A percentile compares a stretch with the other conserved stretches of the same genome.
Conservation (phyloP, 768 basidiomycete species). For the Panellus pusillus region DNA sequence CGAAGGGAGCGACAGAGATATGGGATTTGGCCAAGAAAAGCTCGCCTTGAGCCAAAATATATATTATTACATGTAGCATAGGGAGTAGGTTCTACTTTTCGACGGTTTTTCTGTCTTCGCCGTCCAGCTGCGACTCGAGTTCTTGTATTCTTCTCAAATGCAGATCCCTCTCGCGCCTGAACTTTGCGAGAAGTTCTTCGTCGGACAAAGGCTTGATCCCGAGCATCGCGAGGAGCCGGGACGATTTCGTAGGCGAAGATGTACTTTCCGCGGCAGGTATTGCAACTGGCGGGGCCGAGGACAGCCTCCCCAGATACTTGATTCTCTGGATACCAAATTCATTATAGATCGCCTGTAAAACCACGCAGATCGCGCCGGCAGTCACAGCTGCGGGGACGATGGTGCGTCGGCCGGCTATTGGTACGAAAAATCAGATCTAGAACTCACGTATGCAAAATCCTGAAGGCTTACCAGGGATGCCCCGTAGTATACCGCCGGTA, state of each 20-base stretch:
- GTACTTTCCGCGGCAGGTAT: too few relatives aligned
- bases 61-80: conserved; percentile 3
- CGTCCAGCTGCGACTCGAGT: conserved; percentile 46
- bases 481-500: conserved; percentile 60
- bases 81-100: conserved; percentile 15
- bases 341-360: conserved; percentile 71
- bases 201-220: conserved; percentile 64
- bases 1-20: conserved; percentile 64
- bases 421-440: neutral
- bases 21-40: conserved; percentile 41
- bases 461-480: conserved; percentile 52
- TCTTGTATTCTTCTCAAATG: conserved; percentile 59
- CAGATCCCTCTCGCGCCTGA: conserved; percentile 57
- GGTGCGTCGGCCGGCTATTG: conserved; percentile 60
- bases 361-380: conserved; percentile 54
- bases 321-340: conserved; percentile 63
- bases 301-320: conserved; percentile 41
- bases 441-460: neutral
- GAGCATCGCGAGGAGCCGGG: conserved; percentile 41
- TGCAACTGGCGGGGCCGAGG: conserved; percentile 1
- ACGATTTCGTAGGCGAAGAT: too few relatives aligned
- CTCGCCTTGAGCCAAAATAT: neutral
- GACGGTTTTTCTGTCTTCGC: conserved; percentile 31
- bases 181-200: conserved; percentile 64
- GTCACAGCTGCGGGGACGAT: conserved; percentile 61